Evolutionary conservation across 768 basidiomycete genomes (phyloP), one percentile per base, ranked within the genome.

Genomic region (Termitomyces sp.): DNA sequence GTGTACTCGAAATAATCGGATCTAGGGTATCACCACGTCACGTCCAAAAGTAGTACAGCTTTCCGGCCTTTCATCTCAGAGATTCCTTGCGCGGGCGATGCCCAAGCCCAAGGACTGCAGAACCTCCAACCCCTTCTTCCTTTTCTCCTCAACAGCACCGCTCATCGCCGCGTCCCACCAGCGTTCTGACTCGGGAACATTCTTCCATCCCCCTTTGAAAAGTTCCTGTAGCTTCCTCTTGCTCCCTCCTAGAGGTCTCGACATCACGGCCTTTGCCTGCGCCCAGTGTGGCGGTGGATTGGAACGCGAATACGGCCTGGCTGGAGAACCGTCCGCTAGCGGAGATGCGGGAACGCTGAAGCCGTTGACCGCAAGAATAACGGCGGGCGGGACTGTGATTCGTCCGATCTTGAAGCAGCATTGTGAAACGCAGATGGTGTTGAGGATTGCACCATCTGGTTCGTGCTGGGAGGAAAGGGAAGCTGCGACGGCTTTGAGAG

Each of bases 131-230:
- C 72, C 70, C 50, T 60, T 69, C 60, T 59, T 63, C 55, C 76
- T 69, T 59, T 66, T 69, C 59, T 66, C 69, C 61, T 85, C 84
- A 12, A 79, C 67, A n/a, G 68, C 68, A 7, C 74, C 78, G 4
- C 74, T 76, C 34, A 90, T 71, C 34, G 85, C 84, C 12, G 69
- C 65, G 41, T 88, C 85, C 87, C 88, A 90, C 85, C 85, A 90
- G 53, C 85, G 73, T 68, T 83, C 79, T 20, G 63, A 75, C 63
- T 79, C 78, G 0, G 82, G 81, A 2, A 83, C 76, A 5, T 82
- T 77, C 34, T 76, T 76, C 89, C 89, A 91, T 18, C 81, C 82
- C 10, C 84, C 81, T 18, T 70, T 72, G 46, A 84, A 69, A 47
- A 90, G 79, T 53, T 72, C 70, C 37, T 65, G 74, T 62, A 85